These are phyloP conservation scores for Austroboletus novae-zelandiae DNA, from an alignment of 1,284 basidiomycete genomes.

Conservation along the genomic window DNA sequence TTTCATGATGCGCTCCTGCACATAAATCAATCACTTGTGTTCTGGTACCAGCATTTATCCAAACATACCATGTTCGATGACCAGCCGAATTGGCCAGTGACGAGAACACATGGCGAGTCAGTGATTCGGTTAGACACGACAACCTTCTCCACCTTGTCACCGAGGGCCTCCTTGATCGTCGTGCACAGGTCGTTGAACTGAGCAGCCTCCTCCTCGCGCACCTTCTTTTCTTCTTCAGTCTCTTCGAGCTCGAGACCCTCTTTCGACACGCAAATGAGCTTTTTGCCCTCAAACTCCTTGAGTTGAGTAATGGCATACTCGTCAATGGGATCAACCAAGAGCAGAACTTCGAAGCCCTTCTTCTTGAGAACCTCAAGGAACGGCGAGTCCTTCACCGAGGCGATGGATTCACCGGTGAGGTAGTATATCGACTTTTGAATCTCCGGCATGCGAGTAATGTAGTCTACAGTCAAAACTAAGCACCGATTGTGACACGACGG, in stretches of 20 bases:
- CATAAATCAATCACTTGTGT: constrained; percentile 8
- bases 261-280: constrained; percentile 97
- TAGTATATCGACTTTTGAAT: constrained; percentile 99
- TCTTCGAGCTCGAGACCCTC: constrained; percentile 99
- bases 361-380: constrained; percentile 99
- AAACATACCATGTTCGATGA: constrained; percentile 91
- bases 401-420: constrained; percentile 97
- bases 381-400: constrained; percentile 89
- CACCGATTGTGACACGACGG: neutral
- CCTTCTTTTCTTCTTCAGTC: constrained; percentile 96
- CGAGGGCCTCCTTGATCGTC: constrained; percentile 96
- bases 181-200: constrained; percentile 90
- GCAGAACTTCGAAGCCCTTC: constrained; percentile 98
- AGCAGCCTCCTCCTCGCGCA: constrained; percentile 84
- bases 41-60: neutral
- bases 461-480: constrained; percentile 56
- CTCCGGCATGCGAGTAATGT: constrained; percentile 99
- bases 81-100: constrained; percentile 99
- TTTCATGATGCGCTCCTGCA: constrained; percentile 97
- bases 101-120: constrained; percentile 94
- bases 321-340: constrained; percentile 98
- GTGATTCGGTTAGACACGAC: constrained; percentile 97
- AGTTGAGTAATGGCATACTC: constrained; percentile 97
- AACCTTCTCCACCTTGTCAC: constrained; percentile 99
- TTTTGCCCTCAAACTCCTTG: constrained; percentile 99